A percentile compares a stretch with the other conserved stretches of the same genome.
Conservation (phyloP, 192 early-diverging fungal genomes). For the Piromyces finnis region DNA sequence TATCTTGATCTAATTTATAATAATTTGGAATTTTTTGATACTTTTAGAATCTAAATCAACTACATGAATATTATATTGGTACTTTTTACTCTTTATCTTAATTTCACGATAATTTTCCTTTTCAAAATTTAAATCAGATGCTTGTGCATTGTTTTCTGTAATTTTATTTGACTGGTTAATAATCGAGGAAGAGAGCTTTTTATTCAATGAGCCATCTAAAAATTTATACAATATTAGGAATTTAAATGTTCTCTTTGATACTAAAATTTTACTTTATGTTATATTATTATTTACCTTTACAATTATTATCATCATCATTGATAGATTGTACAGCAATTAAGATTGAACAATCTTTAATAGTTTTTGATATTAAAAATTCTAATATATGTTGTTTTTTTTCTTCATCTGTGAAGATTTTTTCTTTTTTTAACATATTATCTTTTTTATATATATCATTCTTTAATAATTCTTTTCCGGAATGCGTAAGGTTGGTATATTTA, state of each 20-base stretch:
- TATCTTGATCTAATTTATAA: constrained; percentile 24
- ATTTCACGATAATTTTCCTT: background rate
- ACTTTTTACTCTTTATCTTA: background rate
- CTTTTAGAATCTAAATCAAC: constrained; percentile 61
- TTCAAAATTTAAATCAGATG: background rate
- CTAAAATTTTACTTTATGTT: too few species aligned
- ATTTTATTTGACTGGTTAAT: too few species aligned
- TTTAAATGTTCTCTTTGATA: too few species aligned
- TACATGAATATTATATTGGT: constrained; percentile 26
- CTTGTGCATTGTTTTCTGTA: too few species aligned
- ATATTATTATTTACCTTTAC: background rate
- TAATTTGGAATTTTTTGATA: constrained; percentile 29
- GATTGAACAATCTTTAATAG: constrained; percentile 63
- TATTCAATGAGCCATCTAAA: background rate
- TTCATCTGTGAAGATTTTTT: background rate
- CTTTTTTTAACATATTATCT: too few species aligned
- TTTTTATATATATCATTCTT: constrained; percentile 1
- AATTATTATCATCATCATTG: background rate
- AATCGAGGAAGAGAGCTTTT: too few species aligned
- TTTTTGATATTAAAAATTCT: constrained; percentile 50
- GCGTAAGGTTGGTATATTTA: constrained; percentile 1
- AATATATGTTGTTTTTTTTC: constrained; percentile 23
- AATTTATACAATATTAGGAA: background rate
- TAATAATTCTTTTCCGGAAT: constrained; percentile 7
- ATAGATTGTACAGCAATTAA: constrained; percentile 21